Evolutionary conservation across 2,329 filamentous ascomycete genomes (phyloP), one percentile per base, ranked within the genome.

Genomic region (Epichloe amarillans): DNA sequence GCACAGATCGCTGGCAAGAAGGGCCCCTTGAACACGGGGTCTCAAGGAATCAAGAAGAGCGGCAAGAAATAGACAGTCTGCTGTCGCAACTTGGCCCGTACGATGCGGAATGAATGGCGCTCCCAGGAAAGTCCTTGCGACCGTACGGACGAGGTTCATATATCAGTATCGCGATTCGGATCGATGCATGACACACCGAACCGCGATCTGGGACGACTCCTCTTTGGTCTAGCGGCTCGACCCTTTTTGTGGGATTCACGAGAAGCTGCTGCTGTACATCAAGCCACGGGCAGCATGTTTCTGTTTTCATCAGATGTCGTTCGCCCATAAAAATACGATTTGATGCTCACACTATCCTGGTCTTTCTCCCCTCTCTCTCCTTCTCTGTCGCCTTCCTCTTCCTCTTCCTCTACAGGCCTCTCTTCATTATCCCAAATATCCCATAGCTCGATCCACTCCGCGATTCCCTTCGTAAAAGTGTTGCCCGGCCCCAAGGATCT

Each of bases 31-130:
- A 90, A 89, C 72, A 84, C 82, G 35, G 89, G 88, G 36, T 69
- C 76, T 46, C 88, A 94, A 72, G 89, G 88, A 55, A 95, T 97
- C 75, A 96, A 96, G 83, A 96, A 95, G 81, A 93, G 86, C 55
- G 90, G 89, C 70, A 95, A 96, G 86, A 95, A 96, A 83, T 95
- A 77, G 72, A 40, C 51, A 41, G 26, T 44, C 40, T 21, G 50
- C 14, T 30, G 42, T 23, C 21, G 8, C 23, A 15, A 45, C 21
- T 12, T 14, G 42, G 40, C n/a, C 21, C 30, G 12, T 17, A 45
- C 23, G 42, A 7, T 14, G 40, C n/a, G 10, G 40, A 15, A 26
- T 50, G 48, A 39, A 35, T 50, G 26, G 26, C 8, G 26, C 26
- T 30, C 8, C 3, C 4, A 1, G 30, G 30, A 30, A 30, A 30